Percentiles rank a stretch among this genome's conserved stretches.
Conservation (phyloP, 192 early-diverging fungal genomes). For the Oehlia diaphana region DNA sequence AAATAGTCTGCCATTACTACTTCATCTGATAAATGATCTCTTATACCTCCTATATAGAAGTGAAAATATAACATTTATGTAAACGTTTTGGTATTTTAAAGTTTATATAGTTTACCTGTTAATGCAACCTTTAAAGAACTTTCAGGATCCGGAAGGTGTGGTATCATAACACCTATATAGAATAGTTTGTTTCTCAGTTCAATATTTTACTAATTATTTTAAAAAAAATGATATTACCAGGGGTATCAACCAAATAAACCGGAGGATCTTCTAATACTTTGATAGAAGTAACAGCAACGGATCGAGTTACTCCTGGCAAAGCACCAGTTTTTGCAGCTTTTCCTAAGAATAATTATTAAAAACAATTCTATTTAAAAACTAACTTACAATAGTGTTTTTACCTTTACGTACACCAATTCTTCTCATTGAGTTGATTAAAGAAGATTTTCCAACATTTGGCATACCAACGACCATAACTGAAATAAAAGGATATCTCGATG, state of each 20-base stretch:
- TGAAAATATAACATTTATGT: background rate
- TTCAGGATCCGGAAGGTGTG: constrained; percentile 79
- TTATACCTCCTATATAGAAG: constrained; percentile 60
- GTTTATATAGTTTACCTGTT: constrained; percentile 54
- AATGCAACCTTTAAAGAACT: constrained; percentile 87
- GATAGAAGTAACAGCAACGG: constrained; percentile 61
- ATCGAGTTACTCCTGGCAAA: constrained; percentile 83
- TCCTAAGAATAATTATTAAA: constrained; percentile 29
- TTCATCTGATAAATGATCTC: constrained; percentile 80
- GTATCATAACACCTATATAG: constrained; percentile 74
- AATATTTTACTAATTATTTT: too few species aligned
- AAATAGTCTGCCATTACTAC: constrained; percentile 89
- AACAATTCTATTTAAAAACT: background rate
- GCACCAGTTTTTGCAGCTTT: constrained; percentile 86
- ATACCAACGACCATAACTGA: constrained; percentile 88
- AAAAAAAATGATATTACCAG: constrained; percentile 38
- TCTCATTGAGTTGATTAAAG: constrained; percentile 86
- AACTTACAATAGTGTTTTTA: background rate
- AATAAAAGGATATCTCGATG: constrained; percentile 23
- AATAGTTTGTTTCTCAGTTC: too few species aligned
- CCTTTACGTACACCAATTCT: constrained; percentile 72
- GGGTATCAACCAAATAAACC: constrained; percentile 92
- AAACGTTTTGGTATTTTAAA: background rate
- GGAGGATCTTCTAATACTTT: constrained; percentile 88
- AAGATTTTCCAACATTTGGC: constrained; percentile 97